Percentiles rank a stretch among this genome's conserved stretches.
phyloP scores from a whole-genome alignment of 2,329 filamentous ascomycete species.

The Ophiocordyceps unilateralis region DNA sequence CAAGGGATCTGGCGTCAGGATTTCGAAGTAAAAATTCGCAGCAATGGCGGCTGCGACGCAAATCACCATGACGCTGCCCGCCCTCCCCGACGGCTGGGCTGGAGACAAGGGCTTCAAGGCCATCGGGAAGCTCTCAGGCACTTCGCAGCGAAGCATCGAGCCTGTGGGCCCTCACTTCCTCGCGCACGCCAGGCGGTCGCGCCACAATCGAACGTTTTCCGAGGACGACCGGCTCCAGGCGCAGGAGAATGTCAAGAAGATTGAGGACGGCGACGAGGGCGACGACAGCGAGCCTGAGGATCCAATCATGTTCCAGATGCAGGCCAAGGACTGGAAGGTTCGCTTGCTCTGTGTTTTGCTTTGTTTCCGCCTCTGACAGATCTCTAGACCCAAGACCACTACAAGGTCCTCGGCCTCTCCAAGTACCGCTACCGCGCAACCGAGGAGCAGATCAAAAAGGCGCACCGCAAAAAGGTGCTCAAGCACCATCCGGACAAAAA shows the following conservation, averaged over 20 bases:
- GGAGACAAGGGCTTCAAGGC: constrained; percentile 87
- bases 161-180: constrained; percentile 96
- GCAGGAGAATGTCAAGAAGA: constrained; percentile 85
- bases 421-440: constrained; percentile 87
- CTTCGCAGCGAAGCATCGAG: constrained; percentile 78
- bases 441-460: constrained; percentile 96
- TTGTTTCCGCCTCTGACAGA: background rate
- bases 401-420: constrained; percentile 82
- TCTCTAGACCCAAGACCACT: constrained; percentile 77
- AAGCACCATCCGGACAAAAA: constrained; percentile 99
- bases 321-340: constrained; percentile 99
- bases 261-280: constrained; percentile 76
- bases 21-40: no score
- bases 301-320: constrained; percentile 73
- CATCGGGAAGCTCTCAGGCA: constrained; percentile 56
- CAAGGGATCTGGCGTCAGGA: no score
- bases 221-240: constrained; percentile 97
- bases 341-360: constrained; percentile 5
- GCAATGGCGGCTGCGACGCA: constrained; percentile 48
- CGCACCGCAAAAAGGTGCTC: constrained; percentile 98
- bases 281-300: constrained; percentile 93
- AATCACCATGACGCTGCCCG: constrained; percentile 50
- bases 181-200: constrained; percentile 85
- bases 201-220: constrained; percentile 94
- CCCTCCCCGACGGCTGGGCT: constrained; percentile 65